These are phyloP conservation scores for Ophiocordyceps robertsii DNA, from an alignment of 2,329 filamentous ascomycete species.

Conservation along the genomic window DNA sequence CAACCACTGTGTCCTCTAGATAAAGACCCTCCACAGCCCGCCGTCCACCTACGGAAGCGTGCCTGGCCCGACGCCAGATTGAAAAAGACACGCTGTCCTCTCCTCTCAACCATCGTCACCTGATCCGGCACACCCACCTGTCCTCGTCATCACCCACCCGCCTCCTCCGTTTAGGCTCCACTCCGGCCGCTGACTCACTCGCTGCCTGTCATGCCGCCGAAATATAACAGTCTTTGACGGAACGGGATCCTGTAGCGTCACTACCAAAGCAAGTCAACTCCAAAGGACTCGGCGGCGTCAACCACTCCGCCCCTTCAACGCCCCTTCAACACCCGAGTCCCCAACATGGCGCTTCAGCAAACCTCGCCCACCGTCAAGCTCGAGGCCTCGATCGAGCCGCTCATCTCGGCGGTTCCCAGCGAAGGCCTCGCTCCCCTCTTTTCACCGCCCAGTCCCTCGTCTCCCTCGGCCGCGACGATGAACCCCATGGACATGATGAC, in stretches of 20 bases:
- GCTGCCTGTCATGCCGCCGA: constrained; percentile 10
- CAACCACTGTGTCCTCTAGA: constrained; percentile 16
- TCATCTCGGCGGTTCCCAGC: not conserved
- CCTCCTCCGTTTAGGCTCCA: no score
- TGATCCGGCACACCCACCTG: not conserved
- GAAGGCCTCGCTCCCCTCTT: constrained; percentile 34
- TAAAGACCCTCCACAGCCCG: constrained; percentile 15
- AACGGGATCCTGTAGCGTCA: constrained; percentile 3
- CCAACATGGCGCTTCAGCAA: constrained; percentile 26
- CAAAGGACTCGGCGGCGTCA: no score
- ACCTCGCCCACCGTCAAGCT: constrained; percentile 33
- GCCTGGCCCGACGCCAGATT: not conserved
- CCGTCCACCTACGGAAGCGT: not conserved
- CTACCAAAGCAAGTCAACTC: not conserved
- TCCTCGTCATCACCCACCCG: no score
- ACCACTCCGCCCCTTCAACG: not conserved
- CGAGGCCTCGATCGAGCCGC: constrained; percentile 25
- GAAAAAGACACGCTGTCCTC: constrained; percentile 15
- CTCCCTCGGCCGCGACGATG: constrained; percentile 15
- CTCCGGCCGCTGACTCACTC: constrained; percentile 9
- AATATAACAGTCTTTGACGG: constrained; percentile 6
- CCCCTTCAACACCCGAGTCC: not conserved
- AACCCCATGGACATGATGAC: constrained; percentile 37
- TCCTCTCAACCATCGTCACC: not conserved
- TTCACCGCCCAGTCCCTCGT: constrained; percentile 15